phyloP scores from a whole-genome alignment of 441 rosid species.

The Pelargonium fulgidum region DNA sequence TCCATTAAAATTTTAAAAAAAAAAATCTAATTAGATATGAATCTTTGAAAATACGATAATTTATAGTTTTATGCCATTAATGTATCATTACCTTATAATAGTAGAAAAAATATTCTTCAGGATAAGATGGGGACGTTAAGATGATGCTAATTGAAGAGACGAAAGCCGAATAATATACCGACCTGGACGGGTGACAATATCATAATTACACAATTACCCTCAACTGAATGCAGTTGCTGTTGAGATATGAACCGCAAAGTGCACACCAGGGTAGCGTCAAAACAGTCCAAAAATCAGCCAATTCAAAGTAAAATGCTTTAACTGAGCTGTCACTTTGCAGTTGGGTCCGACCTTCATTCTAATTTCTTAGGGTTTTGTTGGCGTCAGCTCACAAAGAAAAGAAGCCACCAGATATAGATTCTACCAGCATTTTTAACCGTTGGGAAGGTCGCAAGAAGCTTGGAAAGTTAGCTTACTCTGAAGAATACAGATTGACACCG shows the following conservation, averaged over 20 bases:
- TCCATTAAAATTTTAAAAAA: no score
- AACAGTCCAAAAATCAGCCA: not conserved
- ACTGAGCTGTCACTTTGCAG: not conserved
- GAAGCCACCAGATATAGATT: not conserved
- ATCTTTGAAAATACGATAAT: no score
- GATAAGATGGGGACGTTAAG: no score
- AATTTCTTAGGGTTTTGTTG: not conserved
- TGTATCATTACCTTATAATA: no score
- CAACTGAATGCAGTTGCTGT: not conserved
- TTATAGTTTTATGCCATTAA: no score
- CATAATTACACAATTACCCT: not conserved
- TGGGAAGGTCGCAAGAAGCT: slow-evolving; percentile 5
- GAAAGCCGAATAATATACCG: no score
- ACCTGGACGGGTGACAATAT: no score
- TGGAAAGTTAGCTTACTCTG: not conserved
- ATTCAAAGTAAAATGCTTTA: not conserved
- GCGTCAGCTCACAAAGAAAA: no score
- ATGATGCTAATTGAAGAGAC: no score
- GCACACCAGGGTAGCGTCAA: not conserved
- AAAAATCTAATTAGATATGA: no score
- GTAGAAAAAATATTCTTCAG: no score
- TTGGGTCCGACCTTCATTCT: not conserved
- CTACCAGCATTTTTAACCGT: not conserved
- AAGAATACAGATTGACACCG: not conserved
- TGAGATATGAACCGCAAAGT: not conserved